phyloP scores from a whole-genome alignment of 306 rosid genomes.

The Spatholobus suberectus region DNA sequence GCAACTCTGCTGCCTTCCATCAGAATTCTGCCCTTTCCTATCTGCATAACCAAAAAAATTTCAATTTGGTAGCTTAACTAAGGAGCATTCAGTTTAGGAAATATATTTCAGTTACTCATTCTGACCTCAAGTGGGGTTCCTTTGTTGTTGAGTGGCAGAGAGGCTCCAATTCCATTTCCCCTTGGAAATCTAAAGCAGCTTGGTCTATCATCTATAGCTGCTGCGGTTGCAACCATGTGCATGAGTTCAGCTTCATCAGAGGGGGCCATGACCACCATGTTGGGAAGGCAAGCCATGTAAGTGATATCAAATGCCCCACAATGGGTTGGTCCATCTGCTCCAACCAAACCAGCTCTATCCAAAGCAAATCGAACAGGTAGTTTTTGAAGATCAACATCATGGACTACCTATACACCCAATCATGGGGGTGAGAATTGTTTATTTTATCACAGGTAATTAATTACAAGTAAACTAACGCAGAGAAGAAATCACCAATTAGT shows the following conservation, averaged over 20 bases:
- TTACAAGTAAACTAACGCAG: too few species aligned
- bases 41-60: slow-evolving; percentile 48
- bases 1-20: slow-evolving; percentile 79
- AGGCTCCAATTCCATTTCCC: slow-evolving; percentile 84
- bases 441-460: neutral
- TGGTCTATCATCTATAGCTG: slow-evolving; percentile 88
- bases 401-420: slow-evolving; percentile 64
- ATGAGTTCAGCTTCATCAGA: slow-evolving; percentile 93
- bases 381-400: slow-evolving; percentile 93
- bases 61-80: neutral
- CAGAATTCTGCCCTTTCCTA: slow-evolving; percentile 84
- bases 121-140: slow-evolving; percentile 85
- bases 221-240: slow-evolving; percentile 97
- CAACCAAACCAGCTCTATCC: slow-evolving; percentile 95
- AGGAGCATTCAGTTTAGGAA: neutral
- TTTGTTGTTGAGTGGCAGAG: slow-evolving; percentile 66
- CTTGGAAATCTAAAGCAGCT: slow-evolving; percentile 95
- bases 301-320: slow-evolving; percentile 94
- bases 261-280: slow-evolving; percentile 99
- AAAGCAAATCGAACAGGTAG: slow-evolving; percentile 89
- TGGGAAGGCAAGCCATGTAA: slow-evolving; percentile 97
- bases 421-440: slow-evolving; percentile 13
- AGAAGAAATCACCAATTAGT: neutral
- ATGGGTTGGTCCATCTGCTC: slow-evolving; percentile 97
- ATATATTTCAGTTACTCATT: slow-evolving; percentile 23